Conservation (phyloP, 306 rosid species). For the Geum urbanum region DNA sequence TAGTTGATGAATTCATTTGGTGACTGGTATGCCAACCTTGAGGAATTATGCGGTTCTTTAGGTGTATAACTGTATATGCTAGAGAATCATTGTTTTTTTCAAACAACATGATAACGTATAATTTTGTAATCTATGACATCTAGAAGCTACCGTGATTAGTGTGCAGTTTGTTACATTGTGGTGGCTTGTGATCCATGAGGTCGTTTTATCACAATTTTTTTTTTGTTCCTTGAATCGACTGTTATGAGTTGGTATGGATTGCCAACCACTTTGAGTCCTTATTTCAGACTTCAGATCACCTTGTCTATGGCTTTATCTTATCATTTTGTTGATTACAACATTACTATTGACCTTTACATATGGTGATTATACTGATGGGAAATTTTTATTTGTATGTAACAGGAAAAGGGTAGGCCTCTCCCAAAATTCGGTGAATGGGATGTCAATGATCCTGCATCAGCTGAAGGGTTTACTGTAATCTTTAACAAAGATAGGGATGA, state of each 20-base stretch:
- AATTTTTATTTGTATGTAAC: slow-evolving; percentile 22
- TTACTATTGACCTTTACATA: neutral
- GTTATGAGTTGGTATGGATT: neutral
- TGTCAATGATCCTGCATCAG: slow-evolving; percentile 97
- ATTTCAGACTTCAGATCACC: neutral
- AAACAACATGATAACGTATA: neutral
- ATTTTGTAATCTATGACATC: neutral
- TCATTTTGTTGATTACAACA: neutral
- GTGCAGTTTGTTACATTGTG: neutral
- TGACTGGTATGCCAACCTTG: neutral
- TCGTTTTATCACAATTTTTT: neutral
- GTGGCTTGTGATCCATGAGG: neutral
- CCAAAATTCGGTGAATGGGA: slow-evolving; percentile 99
- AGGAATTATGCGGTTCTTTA: neutral
- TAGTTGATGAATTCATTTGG: neutral
- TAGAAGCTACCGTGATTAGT: neutral
- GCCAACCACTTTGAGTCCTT: neutral
- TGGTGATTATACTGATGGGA: neutral
- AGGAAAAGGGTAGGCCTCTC: slow-evolving; percentile 94
- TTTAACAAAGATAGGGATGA: slow-evolving; percentile 97
- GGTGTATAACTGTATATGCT: neutral
- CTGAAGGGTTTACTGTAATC: slow-evolving; percentile 98
- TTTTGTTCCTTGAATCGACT: neutral
- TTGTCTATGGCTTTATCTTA: neutral
- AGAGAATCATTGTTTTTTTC: neutral